These are phyloP conservation scores for Dalbergia oliveri DNA, from an alignment of 306 rosid genomes.

Conservation along the genomic window DNA sequence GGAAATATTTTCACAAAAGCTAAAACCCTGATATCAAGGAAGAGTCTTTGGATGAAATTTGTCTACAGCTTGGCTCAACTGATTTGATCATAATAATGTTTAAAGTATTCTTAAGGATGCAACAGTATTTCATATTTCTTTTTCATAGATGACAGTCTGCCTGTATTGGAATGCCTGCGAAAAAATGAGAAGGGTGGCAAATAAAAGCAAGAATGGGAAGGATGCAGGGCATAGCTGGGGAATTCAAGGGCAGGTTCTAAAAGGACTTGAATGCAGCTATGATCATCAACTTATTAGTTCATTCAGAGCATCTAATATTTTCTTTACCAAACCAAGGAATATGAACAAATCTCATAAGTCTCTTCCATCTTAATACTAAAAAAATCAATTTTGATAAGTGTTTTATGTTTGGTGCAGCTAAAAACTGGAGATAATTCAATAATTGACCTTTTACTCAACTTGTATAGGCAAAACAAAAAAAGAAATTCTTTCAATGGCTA, in stretches of 20 bases:
- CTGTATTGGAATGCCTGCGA: background rate
- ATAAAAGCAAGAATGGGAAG: conserved; percentile 15
- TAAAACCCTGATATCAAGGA: conserved; percentile 10
- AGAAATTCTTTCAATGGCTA: background rate
- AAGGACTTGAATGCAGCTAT: background rate
- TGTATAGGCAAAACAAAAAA: background rate
- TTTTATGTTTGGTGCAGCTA: conserved; percentile 30
- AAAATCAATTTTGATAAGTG: background rate
- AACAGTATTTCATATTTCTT: background rate
- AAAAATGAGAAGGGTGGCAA: background rate
- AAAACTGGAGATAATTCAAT: background rate
- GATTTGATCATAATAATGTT: background rate
- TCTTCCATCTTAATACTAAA: conserved; percentile 18
- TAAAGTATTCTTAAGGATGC: background rate
- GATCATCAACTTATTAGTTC: conserved; percentile 17
- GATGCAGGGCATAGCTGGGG: background rate
- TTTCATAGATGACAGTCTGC: background rate
- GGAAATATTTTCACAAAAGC: conserved; percentile 1
- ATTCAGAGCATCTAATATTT: background rate
- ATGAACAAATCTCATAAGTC: background rate
- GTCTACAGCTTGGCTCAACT: conserved; percentile 1
- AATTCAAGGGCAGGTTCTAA: conserved; percentile 11
- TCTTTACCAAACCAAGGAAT: conserved; percentile 18
- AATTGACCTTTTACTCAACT: background rate
- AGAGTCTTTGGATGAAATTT: background rate